Evolutionary conservation across 2,329 filamentous ascomycete species (phyloP), one percentile per base, ranked within the genome.

Genomic region (Fusarium sp.): DNA sequence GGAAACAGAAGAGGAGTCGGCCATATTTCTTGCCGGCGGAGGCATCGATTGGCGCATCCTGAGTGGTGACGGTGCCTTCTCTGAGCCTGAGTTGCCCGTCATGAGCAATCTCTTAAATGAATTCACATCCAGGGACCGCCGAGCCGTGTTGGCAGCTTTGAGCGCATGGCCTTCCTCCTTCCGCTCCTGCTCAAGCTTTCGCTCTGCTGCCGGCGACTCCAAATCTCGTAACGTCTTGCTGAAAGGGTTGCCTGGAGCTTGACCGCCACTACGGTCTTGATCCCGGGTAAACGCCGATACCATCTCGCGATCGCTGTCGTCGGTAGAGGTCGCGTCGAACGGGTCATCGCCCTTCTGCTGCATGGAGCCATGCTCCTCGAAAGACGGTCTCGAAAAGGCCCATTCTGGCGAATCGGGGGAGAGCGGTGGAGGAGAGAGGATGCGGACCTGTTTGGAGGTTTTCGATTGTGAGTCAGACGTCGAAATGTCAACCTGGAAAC

Each of bases 101-200:
- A 97, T 86, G 57, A 97, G 87, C 70, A 97, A 83, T 68, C 92
- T 88, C 79, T 92, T 92, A 83, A 97, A 97, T 9, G 93, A 91
- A 79, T 94, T 91, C 1, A 96, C 94, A 79, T 97, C 93, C 72
- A 96, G 83, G 0, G 90, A 87, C 20, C 81, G 84, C 74, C 84
- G 86, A 20, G 74, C 76, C 3, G 79, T 73, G 48, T 81, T 79
- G 33, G 78, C 78, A 37, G 80, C 81, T 70, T 81, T 83, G 58
- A 83, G 78, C 11, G 71, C 80, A 66, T 69, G 79, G 14, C 70
- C 82, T 77, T 75, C 82, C 64, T 75, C 81, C 77, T 72, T 76
- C 35, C 76, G 72, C 72, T 82, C 79, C 45, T 76, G 68, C 61
- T 80, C 76, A 24, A 83, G 79, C 20, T 81, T 76, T 43, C 80